These are phyloP conservation scores for Delitschia confertaspora DNA, from an alignment of 495 filamentous ascomycete species.

Conservation along the genomic window DNA sequence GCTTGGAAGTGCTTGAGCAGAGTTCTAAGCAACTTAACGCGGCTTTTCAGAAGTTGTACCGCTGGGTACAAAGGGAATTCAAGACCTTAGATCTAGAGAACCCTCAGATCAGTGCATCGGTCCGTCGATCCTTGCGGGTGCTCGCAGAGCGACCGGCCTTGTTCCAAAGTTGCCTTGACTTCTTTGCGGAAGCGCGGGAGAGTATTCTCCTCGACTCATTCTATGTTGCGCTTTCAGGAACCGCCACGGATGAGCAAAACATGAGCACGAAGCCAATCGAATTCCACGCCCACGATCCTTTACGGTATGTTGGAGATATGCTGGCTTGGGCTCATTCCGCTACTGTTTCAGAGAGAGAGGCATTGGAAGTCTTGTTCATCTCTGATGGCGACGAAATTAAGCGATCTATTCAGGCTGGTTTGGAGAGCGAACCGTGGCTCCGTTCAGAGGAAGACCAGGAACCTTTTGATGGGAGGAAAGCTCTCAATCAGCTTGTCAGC, in stretches of 20 bases:
- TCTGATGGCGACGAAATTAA: constrained; percentile 87
- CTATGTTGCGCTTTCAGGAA: constrained; percentile 79
- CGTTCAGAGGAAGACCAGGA: constrained; percentile 45
- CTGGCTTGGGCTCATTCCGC: constrained; percentile 94
- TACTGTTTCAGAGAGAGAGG: constrained; percentile 86
- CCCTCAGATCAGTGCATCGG: constrained; percentile 79
- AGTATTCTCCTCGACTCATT: constrained; percentile 83
- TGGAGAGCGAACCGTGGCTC: constrained; percentile 82
- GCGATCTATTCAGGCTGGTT: constrained; percentile 71
- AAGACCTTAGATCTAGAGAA: constrained; percentile 88
- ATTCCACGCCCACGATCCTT: constrained; percentile 79
- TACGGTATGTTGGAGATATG: constrained; percentile 96
- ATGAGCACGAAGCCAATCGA: constrained; percentile 80
- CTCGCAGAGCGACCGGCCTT: constrained; percentile 81
- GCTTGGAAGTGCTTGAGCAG: constrained; percentile 83
- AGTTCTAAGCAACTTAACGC: constrained; percentile 76
- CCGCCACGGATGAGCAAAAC: constrained; percentile 30
- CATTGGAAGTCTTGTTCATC: constrained; percentile 83
- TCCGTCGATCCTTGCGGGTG: constrained; percentile 75
- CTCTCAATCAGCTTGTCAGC: constrained; percentile 80
- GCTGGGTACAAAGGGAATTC: constrained; percentile 91
- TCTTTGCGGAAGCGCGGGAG: constrained; percentile 85
- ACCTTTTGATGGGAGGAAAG: constrained; percentile 74
- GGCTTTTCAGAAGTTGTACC: constrained; percentile 89
- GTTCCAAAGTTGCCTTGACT: constrained; percentile 90